These are phyloP conservation scores for Sporothrix inflata DNA, from an alignment of 2,329 filamentous ascomycete genomes.

Conservation along the genomic window DNA sequence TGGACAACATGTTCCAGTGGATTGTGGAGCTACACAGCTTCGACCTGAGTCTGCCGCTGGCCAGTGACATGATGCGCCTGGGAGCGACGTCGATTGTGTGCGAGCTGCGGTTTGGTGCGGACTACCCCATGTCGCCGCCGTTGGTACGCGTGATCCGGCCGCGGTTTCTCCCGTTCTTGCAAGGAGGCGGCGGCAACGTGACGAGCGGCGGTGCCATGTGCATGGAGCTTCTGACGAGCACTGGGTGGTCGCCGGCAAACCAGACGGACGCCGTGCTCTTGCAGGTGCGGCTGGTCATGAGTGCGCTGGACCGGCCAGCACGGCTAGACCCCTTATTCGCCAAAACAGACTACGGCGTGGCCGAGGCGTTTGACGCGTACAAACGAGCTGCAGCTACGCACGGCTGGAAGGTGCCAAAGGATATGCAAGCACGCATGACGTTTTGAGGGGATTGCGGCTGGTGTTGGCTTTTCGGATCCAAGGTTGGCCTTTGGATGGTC, in stretches of 20 bases:
- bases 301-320: constrained; percentile 71
- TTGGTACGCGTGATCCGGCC: constrained; percentile 84
- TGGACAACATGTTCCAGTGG: constrained; percentile 85
- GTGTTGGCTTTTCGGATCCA: background rate
- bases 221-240: constrained; percentile 82
- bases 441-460: background rate
- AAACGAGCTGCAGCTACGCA: constrained; percentile 68
- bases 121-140: constrained; percentile 78
- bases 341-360: constrained; percentile 62
- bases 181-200: constrained; percentile 83
- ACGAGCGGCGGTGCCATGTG: constrained; percentile 81
- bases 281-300: constrained; percentile 78
- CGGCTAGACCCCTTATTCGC: constrained; percentile 52
- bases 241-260: constrained; percentile 75
- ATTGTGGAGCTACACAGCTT: constrained; percentile 89
- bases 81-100: constrained; percentile 71
- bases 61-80: constrained; percentile 70
- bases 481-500: background rate
- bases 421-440: constrained; percentile 11
- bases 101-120: constrained; percentile 77
- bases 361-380: constrained; percentile 75
- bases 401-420: constrained; percentile 60
- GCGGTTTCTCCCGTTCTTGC: constrained; percentile 70
- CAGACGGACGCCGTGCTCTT: constrained; percentile 79
- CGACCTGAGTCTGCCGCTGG: constrained; percentile 67